These are phyloP conservation scores for Graphium sp. DNA, from an alignment of 2,329 filamentous ascomycete genomes.

Conservation along the genomic window DNA sequence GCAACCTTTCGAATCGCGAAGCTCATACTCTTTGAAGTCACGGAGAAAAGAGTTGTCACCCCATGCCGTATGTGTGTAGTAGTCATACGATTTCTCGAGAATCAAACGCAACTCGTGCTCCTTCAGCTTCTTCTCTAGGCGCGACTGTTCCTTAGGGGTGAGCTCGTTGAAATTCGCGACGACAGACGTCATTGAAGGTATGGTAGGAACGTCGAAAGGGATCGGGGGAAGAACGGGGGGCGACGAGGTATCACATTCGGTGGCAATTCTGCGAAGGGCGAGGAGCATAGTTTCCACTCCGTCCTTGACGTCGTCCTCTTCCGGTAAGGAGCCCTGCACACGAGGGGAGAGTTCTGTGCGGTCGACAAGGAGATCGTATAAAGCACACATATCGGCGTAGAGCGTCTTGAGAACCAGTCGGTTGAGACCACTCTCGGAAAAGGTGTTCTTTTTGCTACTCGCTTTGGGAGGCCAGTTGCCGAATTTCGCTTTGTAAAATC, in stretches of 20 bases:
- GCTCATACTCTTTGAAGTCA: conserved; percentile 55
- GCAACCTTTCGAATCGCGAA: conserved; percentile 47
- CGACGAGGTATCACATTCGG: conserved; percentile 76
- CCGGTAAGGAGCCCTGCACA: conserved; percentile 17
- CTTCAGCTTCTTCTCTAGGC: conserved; percentile 56
- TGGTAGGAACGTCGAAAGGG: conserved; percentile 70
- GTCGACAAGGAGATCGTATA: conserved; percentile 84
- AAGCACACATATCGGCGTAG: conserved; percentile 68
- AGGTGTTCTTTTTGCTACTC: conserved; percentile 77
- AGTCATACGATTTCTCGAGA: conserved; percentile 68
- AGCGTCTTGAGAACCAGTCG: conserved; percentile 64
- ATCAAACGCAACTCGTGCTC: conserved; percentile 63
- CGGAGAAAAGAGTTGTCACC: conserved; percentile 43
- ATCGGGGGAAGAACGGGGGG: conserved; percentile 83
- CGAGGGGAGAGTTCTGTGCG: conserved; percentile 63
- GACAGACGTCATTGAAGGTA: conserved; percentile 53
- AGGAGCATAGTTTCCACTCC: conserved; percentile 48
- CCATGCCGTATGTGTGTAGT: conserved; percentile 35
- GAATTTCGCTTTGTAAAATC: conserved; percentile 44
- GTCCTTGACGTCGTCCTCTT: conserved; percentile 36
- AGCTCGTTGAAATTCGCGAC: conserved; percentile 47
- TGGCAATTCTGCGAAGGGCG: conserved; percentile 63
- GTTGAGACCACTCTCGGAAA: conserved; percentile 75
- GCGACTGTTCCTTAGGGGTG: conserved; percentile 57
- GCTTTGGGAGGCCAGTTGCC: conserved; percentile 81